Percentiles rank a stretch among this genome's conserved stretches.
phyloP scores from a whole-genome alignment of 1,284 basidiomycete species.

The Tilletiopsis washingtonensis region DNA sequence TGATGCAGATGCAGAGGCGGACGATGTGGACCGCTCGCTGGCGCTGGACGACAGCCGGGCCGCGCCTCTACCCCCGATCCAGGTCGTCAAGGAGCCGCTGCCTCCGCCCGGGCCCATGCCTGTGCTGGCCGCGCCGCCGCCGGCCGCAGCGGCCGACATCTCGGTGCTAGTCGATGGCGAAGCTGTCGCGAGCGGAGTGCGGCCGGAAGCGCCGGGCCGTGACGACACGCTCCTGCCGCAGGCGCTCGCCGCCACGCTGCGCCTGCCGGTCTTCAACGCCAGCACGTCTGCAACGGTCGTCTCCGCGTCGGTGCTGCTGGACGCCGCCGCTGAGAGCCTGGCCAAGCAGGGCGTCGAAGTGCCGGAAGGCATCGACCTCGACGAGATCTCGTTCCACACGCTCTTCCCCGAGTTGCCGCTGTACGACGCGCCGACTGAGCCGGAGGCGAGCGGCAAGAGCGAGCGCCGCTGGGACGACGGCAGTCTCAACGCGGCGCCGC shows the following conservation, averaged over 20 bases:
- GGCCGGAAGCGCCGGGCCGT: conserved; percentile 12
- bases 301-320: conserved; percentile 30
- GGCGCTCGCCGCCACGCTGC: conserved; percentile 30
- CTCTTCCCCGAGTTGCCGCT: conserved; percentile 53
- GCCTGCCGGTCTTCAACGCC: conserved; percentile 41
- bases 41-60: conserved; percentile 6
- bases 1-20: conserved; percentile 16
- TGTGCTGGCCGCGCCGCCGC: conserved; percentile 10
- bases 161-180: no score
- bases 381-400: conserved; percentile 20
- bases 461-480: conserved; percentile 52
- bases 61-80: conserved; percentile 12
- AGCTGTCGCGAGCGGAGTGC: no score
- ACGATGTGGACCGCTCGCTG: conserved; percentile 24
- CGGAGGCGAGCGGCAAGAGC: conserved; percentile 46
- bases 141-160: no score
- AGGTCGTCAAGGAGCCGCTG: conserved; percentile 21
- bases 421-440: conserved; percentile 40
- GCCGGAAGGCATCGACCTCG: conserved; percentile 22
- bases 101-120: conserved; percentile 20
- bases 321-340: conserved; percentile 26
- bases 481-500: conserved; percentile 25
- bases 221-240: conserved; percentile 39
- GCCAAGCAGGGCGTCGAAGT: conserved; percentile 29
- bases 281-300: conserved; percentile 32